Evolutionary conservation across 2,329 filamentous ascomycete genomes (phyloP).

Genomic region (Kalaharituber pfeilii): DNA sequence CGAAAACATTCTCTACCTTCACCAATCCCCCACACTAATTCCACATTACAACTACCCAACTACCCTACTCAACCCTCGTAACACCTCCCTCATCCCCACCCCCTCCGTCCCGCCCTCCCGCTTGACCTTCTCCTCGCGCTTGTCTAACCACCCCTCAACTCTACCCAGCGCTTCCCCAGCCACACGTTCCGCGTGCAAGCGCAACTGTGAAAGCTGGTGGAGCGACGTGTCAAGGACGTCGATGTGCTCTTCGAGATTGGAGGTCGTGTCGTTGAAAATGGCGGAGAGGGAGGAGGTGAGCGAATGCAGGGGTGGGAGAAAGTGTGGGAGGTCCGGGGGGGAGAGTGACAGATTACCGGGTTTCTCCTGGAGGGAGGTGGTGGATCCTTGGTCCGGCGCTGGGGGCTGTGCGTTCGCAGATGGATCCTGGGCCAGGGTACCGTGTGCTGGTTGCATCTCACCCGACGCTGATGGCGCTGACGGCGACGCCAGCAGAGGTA

Average conservation of each 20-base stretch:
- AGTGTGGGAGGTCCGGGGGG: no score
- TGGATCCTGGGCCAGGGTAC: no score
- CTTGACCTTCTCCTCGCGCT: neutral
- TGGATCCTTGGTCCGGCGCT: neutral
- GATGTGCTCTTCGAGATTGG: neutral
- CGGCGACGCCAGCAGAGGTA: neutral
- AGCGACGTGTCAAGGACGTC: neutral
- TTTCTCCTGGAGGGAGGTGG: neutral
- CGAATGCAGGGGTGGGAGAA: neutral
- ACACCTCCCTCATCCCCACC: neutral
- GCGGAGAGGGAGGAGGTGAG: neutral
- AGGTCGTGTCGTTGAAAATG: neutral
- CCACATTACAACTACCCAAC: no score
- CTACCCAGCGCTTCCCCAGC: neutral
- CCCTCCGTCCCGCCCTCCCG: neutral
- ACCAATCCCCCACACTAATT: no score
- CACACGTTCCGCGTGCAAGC: neutral
- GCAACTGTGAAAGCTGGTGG: neutral
- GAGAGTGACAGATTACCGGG: no score
- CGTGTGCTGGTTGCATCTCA: neutral
- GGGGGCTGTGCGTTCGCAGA: neutral
- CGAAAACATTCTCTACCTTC: no score
- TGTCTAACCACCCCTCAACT: neutral
- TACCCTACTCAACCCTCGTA: no score
- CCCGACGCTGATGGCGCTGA: neutral